Percentiles rank a stretch among this genome's conserved stretches.
These are phyloP conservation scores for Rhizophlyctis rosea DNA, from an alignment of 192 early-diverging fungal species.

Conservation along the genomic window DNA sequence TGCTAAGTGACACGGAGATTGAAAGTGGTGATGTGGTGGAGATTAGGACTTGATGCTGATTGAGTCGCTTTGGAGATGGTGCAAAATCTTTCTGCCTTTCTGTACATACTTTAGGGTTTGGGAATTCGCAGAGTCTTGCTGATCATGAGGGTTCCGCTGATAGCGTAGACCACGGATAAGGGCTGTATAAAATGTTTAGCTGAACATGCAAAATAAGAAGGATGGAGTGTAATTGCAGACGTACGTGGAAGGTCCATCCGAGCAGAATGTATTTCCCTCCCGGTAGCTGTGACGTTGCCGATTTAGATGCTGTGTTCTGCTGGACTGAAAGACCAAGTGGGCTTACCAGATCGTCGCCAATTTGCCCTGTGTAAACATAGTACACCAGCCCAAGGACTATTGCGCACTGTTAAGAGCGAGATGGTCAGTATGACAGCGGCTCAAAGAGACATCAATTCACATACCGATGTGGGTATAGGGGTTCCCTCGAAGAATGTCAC, in stretches of 20 bases:
- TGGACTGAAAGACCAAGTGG: conserved; percentile 49
- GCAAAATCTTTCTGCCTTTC: too few relatives aligned
- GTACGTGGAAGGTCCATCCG: conserved; percentile 66
- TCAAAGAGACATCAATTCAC: not conserved
- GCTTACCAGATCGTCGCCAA: conserved; percentile 25
- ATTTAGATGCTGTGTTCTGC: conserved; percentile 40
- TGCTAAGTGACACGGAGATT: conserved; percentile 5
- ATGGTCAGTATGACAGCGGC: not conserved
- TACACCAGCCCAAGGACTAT: conserved; percentile 63
- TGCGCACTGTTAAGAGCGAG: not conserved
- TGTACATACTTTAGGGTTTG: too few relatives aligned
- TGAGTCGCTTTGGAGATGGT: too few relatives aligned
- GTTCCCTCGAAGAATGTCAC: conserved; percentile 85
- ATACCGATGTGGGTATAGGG: conserved; percentile 71
- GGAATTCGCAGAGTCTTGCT: conserved; percentile 73
- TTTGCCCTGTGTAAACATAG: conserved; percentile 45
- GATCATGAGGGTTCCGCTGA: conserved; percentile 80
- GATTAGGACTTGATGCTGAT: too few relatives aligned
- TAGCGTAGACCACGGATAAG: conserved; percentile 69
- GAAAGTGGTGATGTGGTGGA: conserved; percentile 22
- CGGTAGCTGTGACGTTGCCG: conserved; percentile 41
- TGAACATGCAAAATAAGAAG: not conserved
- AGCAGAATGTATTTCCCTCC: conserved; percentile 53
- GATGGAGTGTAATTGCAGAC: not conserved
- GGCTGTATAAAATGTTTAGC: conserved; percentile 37